Evolutionary conservation across 2,329 filamentous ascomycete genomes (phyloP).

Genomic region (Clonostachys rhizophaga): DNA sequence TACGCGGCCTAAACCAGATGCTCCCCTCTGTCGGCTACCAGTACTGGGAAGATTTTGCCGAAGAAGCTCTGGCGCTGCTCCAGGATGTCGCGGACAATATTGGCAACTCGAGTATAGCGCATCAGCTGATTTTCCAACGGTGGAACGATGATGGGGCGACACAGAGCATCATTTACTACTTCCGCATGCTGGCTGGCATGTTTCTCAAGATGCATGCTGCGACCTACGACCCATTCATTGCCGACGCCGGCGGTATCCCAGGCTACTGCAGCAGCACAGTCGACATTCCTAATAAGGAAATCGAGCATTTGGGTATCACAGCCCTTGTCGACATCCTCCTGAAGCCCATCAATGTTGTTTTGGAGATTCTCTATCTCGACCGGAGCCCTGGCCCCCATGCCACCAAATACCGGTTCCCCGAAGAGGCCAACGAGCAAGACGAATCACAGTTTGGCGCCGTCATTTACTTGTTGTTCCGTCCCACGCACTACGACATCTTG

Average conservation of each 20-base stretch:
- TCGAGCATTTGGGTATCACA: conserved; percentile 83
- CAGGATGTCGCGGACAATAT: conserved; percentile 56
- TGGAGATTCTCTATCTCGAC: conserved; percentile 91
- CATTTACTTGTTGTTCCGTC: conserved; percentile 61
- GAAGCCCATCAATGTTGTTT: conserved; percentile 69
- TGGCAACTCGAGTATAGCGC: conserved; percentile 51
- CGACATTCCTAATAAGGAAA: conserved; percentile 74
- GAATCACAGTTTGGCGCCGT: conserved; percentile 38
- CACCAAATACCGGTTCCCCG: conserved; percentile 64
- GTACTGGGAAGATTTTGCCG: conserved; percentile 74
- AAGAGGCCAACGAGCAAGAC: conserved; percentile 42
- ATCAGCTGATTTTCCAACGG: conserved; percentile 48
- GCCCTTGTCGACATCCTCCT: conserved; percentile 76
- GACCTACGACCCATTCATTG: conserved; percentile 69
- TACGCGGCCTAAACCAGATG: conserved; percentile 66
- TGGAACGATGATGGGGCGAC: conserved; percentile 72
- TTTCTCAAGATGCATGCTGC: conserved; percentile 74
- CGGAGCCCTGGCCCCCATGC: conserved; percentile 74
- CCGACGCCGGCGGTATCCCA: conserved; percentile 47
- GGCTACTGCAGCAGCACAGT: conserved; percentile 68
- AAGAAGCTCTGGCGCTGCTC: conserved; percentile 68
- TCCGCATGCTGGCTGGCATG: conserved; percentile 74
- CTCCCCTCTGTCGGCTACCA: conserved; percentile 68
- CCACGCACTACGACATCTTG: conserved; percentile 88
- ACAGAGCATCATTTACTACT: conserved; percentile 79